Conservation (phyloP, 805 yeast species). For the Ogataea corticis region DNA sequence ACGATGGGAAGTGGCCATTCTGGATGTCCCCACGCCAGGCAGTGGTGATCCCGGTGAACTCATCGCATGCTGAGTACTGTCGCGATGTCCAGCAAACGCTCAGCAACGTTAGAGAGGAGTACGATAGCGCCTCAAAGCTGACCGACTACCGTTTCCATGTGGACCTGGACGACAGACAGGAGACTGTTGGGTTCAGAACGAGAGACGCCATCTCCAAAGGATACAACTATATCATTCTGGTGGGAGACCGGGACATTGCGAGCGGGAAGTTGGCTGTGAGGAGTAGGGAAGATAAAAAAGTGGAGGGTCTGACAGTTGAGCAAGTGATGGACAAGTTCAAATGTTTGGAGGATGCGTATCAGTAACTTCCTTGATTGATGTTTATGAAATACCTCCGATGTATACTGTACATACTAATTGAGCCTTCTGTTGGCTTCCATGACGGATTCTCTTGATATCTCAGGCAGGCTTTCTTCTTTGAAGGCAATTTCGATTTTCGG, state of each 20-base stretch:
- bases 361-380: slow-evolving; percentile 26
- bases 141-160: slow-evolving; percentile 64
- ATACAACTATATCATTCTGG: slow-evolving; percentile 75
- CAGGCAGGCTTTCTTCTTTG: slow-evolving; percentile 26
- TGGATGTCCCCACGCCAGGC: slow-evolving; percentile 96
- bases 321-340: slow-evolving; percentile 56
- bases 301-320: slow-evolving; percentile 45
- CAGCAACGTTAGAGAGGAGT: slow-evolving; percentile 44
- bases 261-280: slow-evolving; percentile 63
- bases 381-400: not conserved
- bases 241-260: slow-evolving; percentile 83
- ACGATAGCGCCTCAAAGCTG: slow-evolving; percentile 50
- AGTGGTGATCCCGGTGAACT: slow-evolving; percentile 75
- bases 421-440: slow-evolving; percentile 20
- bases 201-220: slow-evolving; percentile 76
- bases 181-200: slow-evolving; percentile 77
- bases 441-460: slow-evolving; percentile 17
- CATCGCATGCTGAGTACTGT: slow-evolving; percentile 58
- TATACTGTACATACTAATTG: slow-evolving; percentile 2
- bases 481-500: slow-evolving; percentile 26
- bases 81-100: slow-evolving; percentile 46
- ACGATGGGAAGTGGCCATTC: slow-evolving; percentile 94
- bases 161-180: slow-evolving; percentile 73
- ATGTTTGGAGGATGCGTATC: slow-evolving; percentile 49
- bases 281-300: slow-evolving; percentile 49